A percentile compares a stretch with the other conserved stretches of the same genome.
These are phyloP conservation scores for Leccinum boreale DNA, from an alignment of 768 basidiomycete species.

Conservation along the genomic window DNA sequence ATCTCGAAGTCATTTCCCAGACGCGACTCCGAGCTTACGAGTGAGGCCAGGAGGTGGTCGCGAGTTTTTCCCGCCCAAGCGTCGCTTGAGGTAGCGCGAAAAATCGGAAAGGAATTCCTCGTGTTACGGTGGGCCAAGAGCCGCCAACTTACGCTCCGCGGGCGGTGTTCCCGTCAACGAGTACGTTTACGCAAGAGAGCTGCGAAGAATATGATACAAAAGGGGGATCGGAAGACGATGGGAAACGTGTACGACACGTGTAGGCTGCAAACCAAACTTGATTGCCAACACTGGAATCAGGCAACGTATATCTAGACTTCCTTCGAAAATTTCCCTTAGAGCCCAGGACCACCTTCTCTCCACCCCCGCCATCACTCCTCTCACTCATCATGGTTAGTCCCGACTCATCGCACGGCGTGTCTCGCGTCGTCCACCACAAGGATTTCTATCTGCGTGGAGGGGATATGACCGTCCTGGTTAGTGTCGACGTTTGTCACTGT, in stretches of 20 bases:
- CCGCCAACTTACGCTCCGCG: slow-evolving; percentile 1
- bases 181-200: slow-evolving; percentile 29
- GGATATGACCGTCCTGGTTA: slow-evolving; percentile 56
- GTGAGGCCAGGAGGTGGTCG: neutral
- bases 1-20: neutral
- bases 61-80: neutral
- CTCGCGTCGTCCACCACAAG: slow-evolving; percentile 34
- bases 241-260: slow-evolving; percentile 38
- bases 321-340: slow-evolving; percentile 36
- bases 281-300: slow-evolving; percentile 27
- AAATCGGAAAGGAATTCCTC: neutral
- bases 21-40: neutral
- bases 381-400: slow-evolving; percentile 26
- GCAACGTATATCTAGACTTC: slow-evolving; percentile 35
- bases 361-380: slow-evolving; percentile 29
- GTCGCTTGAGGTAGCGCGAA: neutral
- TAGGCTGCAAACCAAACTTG: slow-evolving; percentile 17
- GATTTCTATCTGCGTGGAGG: slow-evolving; percentile 57
- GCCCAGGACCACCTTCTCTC: slow-evolving; percentile 23
- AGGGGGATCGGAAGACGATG: slow-evolving; percentile 15
- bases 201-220: slow-evolving; percentile 16
- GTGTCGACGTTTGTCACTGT: slow-evolving; percentile 16
- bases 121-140: slow-evolving; percentile 1
- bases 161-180: slow-evolving; percentile 11
- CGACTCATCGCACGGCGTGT: slow-evolving; percentile 25